Evolutionary conservation across 140 eudicot species (phyloP).

Genomic region (Senecio squalidus): DNA sequence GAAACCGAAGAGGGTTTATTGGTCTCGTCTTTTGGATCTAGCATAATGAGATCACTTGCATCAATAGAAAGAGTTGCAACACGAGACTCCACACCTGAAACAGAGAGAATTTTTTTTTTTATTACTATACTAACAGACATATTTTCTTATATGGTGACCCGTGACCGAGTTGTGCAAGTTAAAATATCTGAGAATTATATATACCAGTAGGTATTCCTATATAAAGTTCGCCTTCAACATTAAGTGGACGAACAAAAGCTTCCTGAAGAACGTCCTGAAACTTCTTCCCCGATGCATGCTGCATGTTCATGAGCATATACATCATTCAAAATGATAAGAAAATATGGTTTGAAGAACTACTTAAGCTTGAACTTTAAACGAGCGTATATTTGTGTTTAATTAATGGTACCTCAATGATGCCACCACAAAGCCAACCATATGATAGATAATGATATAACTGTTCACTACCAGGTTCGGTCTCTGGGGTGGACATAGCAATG

Average conservation of each 20-base stretch:
- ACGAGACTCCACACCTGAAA: slow-evolving; percentile 65
- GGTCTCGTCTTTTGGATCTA: neutral
- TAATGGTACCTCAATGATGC: slow-evolving; percentile 71
- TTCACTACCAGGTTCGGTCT: slow-evolving; percentile 74
- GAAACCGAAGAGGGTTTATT: neutral
- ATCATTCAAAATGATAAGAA: neutral
- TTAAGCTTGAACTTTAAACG: too few species aligned
- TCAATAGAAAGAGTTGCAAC: neutral
- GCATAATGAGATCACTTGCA: neutral
- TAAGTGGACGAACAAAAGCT: neutral
- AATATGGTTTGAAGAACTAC: too few species aligned
- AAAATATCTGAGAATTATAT: too few species aligned
- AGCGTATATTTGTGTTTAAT: too few species aligned
- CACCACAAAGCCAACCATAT: slow-evolving; percentile 94
- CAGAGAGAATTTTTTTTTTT: too few species aligned
- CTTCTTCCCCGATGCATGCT: neutral
- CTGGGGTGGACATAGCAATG: slow-evolving; percentile 52
- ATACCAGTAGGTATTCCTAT: slow-evolving; percentile 33
- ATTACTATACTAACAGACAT: too few species aligned
- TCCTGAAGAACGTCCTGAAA: neutral
- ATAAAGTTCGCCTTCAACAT: neutral
- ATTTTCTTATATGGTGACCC: too few species aligned
- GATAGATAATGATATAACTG: slow-evolving; percentile 81
- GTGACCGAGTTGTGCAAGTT: too few species aligned
- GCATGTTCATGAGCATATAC: neutral